Evolutionary conservation across 2,329 filamentous ascomycete species (phyloP).

Genomic region (Thielaviopsis punctulata): DNA sequence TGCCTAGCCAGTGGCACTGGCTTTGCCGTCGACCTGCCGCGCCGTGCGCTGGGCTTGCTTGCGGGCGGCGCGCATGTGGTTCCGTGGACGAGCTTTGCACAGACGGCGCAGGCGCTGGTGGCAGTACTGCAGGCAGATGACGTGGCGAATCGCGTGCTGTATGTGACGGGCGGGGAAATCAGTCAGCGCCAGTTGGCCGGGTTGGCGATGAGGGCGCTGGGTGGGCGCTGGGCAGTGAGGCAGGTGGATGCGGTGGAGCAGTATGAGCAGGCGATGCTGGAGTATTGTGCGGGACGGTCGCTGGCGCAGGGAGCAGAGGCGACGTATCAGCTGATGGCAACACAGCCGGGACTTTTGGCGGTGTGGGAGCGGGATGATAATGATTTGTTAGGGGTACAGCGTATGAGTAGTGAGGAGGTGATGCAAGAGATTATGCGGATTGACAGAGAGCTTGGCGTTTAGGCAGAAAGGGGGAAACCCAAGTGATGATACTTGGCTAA

Average conservation of each 20-base stretch:
- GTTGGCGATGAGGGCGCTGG: not conserved
- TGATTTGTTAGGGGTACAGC: not conserved
- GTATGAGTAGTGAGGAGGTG: not conserved
- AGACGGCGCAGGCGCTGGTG: not conserved
- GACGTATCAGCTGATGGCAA: not conserved
- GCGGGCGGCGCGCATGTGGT: not conserved
- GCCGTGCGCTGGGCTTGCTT: not conserved
- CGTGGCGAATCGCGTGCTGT: not conserved
- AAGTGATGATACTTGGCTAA: no score
- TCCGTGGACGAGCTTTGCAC: not conserved
- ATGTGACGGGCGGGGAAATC: not conserved
- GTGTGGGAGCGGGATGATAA: not conserved
- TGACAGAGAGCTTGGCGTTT: not conserved
- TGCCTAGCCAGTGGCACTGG: not conserved
- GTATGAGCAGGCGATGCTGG: constrained; percentile 4
- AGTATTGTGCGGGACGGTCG: constrained; percentile 1
- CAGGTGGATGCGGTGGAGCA: not conserved
- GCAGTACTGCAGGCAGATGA: not conserved
- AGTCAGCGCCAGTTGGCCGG: not conserved
- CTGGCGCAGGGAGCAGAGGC: not conserved
- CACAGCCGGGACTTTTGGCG: not conserved
- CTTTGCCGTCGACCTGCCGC: not conserved
- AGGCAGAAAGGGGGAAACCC: not conserved
- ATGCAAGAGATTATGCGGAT: not conserved
- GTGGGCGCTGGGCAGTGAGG: not conserved